A percentile compares a stretch with the other conserved stretches of the same genome.
Conservation (phyloP, 1,284 basidiomycete genomes). For the Leccinum pseudoinsigne region DNA sequence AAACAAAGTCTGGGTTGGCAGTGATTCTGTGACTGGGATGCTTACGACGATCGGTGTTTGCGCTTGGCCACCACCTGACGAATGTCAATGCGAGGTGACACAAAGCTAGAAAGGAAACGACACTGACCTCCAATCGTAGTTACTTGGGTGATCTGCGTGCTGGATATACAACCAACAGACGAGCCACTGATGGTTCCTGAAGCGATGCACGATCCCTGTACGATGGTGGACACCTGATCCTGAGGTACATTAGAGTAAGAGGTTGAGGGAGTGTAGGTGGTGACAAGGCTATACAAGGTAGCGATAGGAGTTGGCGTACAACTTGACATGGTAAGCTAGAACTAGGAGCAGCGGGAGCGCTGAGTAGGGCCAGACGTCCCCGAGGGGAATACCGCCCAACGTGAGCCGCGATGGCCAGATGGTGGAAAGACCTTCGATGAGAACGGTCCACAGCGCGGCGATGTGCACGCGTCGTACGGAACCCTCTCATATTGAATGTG, state of each 20-base stretch:
- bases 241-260: constrained; percentile 35
- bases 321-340: constrained; percentile 18
- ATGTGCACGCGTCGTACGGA: constrained; percentile 54
- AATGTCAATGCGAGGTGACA: constrained; percentile 12
- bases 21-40: constrained; percentile 28
- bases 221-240: constrained; percentile 28
- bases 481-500: constrained; percentile 46
- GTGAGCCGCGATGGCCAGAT: constrained; percentile 88
- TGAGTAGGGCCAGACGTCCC: constrained; percentile 89
- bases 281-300: constrained; percentile 39
- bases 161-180: constrained; percentile 30
- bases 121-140: constrained; percentile 37
- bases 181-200: constrained; percentile 30
- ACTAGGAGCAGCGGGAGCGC: constrained; percentile 38
- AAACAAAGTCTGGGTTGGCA: constrained; percentile 42
- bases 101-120: neutral
- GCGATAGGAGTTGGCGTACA: constrained; percentile 39
- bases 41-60: constrained; percentile 39
- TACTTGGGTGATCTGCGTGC: constrained; percentile 25
- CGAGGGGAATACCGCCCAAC: constrained; percentile 68
- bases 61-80: constrained; percentile 32
- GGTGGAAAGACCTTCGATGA: constrained; percentile 81
- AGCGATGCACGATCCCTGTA: constrained; percentile 34
- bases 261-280: constrained; percentile 35
- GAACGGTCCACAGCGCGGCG: constrained; percentile 75